phyloP scores from a whole-genome alignment of 257 asterid species.

The Jacaranda mimosifolia region DNA sequence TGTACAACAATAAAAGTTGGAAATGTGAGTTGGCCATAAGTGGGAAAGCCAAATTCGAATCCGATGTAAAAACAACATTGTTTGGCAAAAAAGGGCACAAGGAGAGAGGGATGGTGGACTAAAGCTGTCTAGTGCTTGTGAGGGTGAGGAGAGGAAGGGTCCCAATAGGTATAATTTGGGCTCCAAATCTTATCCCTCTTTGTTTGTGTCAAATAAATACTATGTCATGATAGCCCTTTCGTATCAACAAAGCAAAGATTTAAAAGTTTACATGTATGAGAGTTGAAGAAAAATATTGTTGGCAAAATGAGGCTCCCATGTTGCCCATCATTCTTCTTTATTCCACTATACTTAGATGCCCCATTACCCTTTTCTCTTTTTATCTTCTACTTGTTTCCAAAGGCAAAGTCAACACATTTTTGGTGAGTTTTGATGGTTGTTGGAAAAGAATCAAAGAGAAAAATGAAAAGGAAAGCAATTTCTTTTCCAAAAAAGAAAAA shows the following conservation, averaged over 20 bases:
- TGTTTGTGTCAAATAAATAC: neutral
- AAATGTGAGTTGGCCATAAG: conserved; percentile 18
- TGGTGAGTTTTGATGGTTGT: neutral
- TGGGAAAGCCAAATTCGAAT: conserved; percentile 38
- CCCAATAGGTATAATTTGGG: conserved; percentile 43
- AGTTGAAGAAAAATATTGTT: conserved; percentile 28
- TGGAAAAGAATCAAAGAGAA: neutral
- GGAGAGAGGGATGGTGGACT: conserved; percentile 30
- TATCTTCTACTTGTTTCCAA: neutral
- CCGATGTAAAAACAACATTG: conserved; percentile 39
- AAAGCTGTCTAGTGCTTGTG: conserved; percentile 39
- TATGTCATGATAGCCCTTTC: conserved; percentile 43
- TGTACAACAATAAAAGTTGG: neutral
- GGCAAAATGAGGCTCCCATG: conserved; percentile 17
- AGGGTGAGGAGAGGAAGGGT: conserved; percentile 27
- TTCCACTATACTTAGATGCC: neutral
- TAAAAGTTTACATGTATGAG: conserved; percentile 24
- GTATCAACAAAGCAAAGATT: conserved; percentile 53
- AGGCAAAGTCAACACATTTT: conserved; percentile 15
- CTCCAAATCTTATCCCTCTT: conserved; percentile 37
- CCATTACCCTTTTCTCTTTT: conserved; percentile 10
- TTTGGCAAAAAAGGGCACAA: conserved; percentile 22
- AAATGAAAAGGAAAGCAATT: neutral
- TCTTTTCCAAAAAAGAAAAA: neutral
- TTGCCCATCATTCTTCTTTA: conserved; percentile 36